These are phyloP conservation scores for Syzygium grande DNA, from an alignment of 345 rosid genomes.

Conservation along the genomic window DNA sequence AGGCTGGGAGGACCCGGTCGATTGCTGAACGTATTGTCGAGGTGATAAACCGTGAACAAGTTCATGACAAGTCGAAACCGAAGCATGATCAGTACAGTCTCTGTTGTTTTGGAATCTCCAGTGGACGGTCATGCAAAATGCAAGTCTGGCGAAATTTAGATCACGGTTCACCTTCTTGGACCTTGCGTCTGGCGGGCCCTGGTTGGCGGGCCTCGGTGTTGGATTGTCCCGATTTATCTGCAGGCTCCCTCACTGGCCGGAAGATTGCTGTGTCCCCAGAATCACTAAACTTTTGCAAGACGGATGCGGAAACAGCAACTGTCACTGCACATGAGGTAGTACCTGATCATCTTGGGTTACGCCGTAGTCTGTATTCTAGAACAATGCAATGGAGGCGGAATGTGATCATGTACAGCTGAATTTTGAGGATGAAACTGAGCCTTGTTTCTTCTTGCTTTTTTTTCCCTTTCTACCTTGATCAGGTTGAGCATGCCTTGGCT, in stretches of 20 bases:
- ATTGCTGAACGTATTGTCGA: background rate
- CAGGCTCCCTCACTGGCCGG: background rate
- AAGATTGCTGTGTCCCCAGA: background rate
- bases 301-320: background rate
- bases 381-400: background rate
- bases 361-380: background rate
- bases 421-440: background rate
- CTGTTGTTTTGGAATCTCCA: background rate
- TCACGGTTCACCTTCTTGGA: background rate
- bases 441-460: background rate
- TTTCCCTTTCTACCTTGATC: background rate
- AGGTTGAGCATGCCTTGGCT: background rate
- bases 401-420: too few species aligned
- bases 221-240: background rate
- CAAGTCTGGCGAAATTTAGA: background rate
- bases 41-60: background rate
- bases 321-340: background rate
- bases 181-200: background rate
- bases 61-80: background rate
- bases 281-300: background rate
- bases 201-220: background rate
- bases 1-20: background rate
- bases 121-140: background rate
- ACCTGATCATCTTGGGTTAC: background rate
- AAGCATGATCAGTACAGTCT: background rate